Conservation (phyloP, 352 stramenopile genomes). For the Globisporangium parvum region DNA sequence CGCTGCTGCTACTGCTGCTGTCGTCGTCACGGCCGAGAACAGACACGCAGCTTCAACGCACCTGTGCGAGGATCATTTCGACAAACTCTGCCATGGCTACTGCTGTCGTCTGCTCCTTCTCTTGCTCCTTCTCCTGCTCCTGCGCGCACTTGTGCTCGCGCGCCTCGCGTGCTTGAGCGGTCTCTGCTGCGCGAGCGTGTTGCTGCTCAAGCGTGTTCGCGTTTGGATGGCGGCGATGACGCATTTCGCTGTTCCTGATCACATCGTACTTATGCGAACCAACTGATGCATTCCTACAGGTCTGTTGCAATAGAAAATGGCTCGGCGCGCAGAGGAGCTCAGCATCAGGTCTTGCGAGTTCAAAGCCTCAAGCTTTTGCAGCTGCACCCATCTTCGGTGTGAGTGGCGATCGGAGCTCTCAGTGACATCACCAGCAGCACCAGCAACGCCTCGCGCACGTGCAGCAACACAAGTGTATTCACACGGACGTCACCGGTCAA, state of each 20-base stretch:
- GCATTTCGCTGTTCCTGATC: neutral
- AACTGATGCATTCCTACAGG: neutral
- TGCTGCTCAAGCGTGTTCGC: neutral
- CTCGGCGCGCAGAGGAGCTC: too few relatives aligned
- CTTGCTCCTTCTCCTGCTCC: neutral
- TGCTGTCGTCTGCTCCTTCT: neutral
- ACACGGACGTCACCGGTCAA: constrained; percentile 10
- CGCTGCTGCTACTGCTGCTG: neutral
- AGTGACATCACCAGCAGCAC: too few relatives aligned
- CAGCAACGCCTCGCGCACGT: too few relatives aligned
- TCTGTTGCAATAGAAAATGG: neutral
- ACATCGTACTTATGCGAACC: neutral
- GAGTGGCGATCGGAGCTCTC: too few relatives aligned
- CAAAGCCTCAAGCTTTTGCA: too few relatives aligned
- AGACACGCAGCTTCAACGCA: constrained; percentile 15
- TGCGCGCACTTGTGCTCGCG: neutral
- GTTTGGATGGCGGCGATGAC: constrained; percentile 1
- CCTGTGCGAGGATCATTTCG: constrained; percentile 80
- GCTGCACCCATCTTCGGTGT: too few relatives aligned
- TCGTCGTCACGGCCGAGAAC: neutral
- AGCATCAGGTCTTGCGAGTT: too few relatives aligned
- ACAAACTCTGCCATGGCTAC: constrained; percentile 70
- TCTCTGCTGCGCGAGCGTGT: neutral
- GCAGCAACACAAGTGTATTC: neutral
- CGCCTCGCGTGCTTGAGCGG: neutral